Evolutionary conservation across 2,329 filamentous ascomycete genomes (phyloP), one percentile per base, ranked within the genome.

Genomic region (Alternaria novae-zelandiae): DNA sequence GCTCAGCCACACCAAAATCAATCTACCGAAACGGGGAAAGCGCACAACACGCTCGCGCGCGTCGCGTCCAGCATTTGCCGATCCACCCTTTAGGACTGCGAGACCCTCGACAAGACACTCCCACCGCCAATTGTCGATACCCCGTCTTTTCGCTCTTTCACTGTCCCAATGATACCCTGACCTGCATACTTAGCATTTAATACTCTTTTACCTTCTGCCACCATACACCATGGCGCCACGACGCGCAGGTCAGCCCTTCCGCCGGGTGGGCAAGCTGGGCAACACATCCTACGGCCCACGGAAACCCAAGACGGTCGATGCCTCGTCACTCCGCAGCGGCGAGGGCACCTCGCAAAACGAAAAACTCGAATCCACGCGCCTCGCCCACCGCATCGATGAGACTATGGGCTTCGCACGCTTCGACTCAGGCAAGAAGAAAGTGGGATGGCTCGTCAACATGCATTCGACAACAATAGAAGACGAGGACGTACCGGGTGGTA

Each of bases 391-490:
- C 74, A 97, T 99, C 78, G 96, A 99, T 83, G 96, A 98, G 83
- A 87, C 88, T 66, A 96, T 98, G 89, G 96, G 96, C 57, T 99
- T 99, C 79, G 86, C 90, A 32, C 91, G 95, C 54, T 97, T 94
- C 78, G 96, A 99, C 69, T 90, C 92, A 30, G 96, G 93, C 51
- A 89, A 91, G 77, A 93, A 91, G 82, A 91, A 90, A 77, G 88
- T 91, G 54, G 94, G 96, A 68, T 99, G 96, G 96, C 88, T 99
- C 5, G 93, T 95, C 72, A 99, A 98, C 77, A 92, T 98, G 83
- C 93, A 97, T 78, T 90, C 94, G 43, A 98, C 96, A 0, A 89
- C 89, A 12, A 86, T 99, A 49, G 84, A 97, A 79, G 95, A 98
- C 77, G 87, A 94, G 15, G 92, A 93, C 71, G 87, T 92, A 49